Evolutionary conservation across 2,329 filamentous ascomycete genomes (phyloP), one percentile per base, ranked within the genome.

Genomic region (Colletotrichum truncatum): DNA sequence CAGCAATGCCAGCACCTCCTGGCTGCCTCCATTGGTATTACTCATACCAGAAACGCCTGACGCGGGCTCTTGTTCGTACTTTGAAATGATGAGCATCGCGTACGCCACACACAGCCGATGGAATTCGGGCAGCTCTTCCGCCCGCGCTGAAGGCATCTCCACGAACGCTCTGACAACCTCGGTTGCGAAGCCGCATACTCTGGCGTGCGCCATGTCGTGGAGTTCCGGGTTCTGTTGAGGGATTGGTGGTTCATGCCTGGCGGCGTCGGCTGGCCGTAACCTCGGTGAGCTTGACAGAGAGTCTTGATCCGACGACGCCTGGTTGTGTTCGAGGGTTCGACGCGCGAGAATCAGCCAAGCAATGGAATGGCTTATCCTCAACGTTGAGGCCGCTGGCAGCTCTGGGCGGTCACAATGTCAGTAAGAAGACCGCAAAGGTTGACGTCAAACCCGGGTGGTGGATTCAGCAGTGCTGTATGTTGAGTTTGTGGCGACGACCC

Each of bases 281-380:
- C 63, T 48, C 4, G 63, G 63, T 16, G 63, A 66, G 34, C 58
- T 63, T 11, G 51, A 66, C 11, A 66, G 30, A 8, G 63, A 66
- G 51, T 63, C 63, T 18, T 66, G 57, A 11, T 66, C 63, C 28
- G 63, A 55, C 16, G 49, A 48, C 49, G 63, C 63, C 25, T 55
- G 57, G 16, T 63, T 51, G 23, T 55, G 57, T 46, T 66, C 63
- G 16, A 66, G 57, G 36, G 63, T 49, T 25, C 63, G 63, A 14
- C 63, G 49, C 39, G 73, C 73, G 8, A 77, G 57, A 28, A 77
- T 76, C 12, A 77, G 71, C 58, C 74, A 77, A 39, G 73, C 76
- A 12, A 74, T 72, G 34, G 75, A 71, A 46, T 77, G 76, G 6
- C 75, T 76, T 48, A 77, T 73, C 46, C 69, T 71, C 39, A 77